Evolutionary conservation across 805 yeast genomes (phyloP), one percentile per base, ranked within the genome.

Genomic region (Saccharomycopsis sp.): DNA sequence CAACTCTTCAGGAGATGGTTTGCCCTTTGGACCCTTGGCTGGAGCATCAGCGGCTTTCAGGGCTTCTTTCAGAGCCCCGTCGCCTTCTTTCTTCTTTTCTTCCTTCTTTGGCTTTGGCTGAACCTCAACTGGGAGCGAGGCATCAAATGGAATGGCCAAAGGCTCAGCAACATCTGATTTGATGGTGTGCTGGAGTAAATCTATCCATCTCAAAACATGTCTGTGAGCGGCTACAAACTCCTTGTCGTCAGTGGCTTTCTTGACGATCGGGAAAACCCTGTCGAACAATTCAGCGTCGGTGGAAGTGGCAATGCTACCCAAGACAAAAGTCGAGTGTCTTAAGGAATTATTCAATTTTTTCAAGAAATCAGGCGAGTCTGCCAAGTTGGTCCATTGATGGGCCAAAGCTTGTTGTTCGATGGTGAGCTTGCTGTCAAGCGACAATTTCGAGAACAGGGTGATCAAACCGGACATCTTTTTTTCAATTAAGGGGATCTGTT

Each of bases 131-230:
- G 95, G 84, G 37, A 85, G 65, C 48, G 68, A 77, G 33, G 76
- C 64, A 51, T 76, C 73, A 50, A 65, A 63, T 56, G 85, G 76
- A 36, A 88, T 59, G 34, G 50, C 56, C 48, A 83, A 56, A 52
- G 75, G 67, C 38, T 73, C 71, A 25, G 79, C 73, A 12, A 68
- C 68, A 15, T 54, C 52, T 29, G 49, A 35, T 12, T 53, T 53
- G 36, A 71, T 68, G 25, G 77, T 64, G 55, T 78, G 74, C 65
- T 92, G 97, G 45, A 92, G 63, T 52, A 84, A 73, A 54, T 88
- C 96, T 18, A 76, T 74, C 97, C 97, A 92, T 71, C 98, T 81
- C 47, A 86, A 63, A 45, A 89, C 68, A 62, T 89, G 96, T 71
- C 96, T 82, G 30, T 77, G 73, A 26, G 73, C 77, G 34, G 58